These are phyloP conservation scores for Thielaviopsis punctulata DNA, from an alignment of 2,329 filamentous ascomycete species.

Conservation along the genomic window DNA sequence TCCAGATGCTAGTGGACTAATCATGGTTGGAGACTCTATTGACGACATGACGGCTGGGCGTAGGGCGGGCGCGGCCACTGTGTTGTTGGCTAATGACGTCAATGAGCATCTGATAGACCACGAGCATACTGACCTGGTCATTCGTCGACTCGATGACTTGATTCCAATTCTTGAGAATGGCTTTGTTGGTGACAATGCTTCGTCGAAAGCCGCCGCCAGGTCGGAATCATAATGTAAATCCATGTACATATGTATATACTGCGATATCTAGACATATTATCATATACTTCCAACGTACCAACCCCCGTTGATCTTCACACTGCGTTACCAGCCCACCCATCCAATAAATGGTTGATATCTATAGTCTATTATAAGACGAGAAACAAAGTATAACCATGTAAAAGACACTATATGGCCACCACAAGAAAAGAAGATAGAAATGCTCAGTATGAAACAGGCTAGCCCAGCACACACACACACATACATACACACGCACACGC, in stretches of 20 bases:
- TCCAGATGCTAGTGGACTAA: slow-evolving; percentile 30
- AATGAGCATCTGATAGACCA: slow-evolving; percentile 55
- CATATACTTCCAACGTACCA: no score
- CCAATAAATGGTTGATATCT: slow-evolving; percentile 7
- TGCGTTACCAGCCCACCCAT: no score
- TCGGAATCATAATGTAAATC: not conserved
- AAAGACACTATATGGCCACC: slow-evolving; percentile 1
- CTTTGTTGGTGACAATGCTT: slow-evolving; percentile 35
- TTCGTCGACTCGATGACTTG: slow-evolving; percentile 57
- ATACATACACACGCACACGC: not conserved
- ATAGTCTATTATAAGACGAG: slow-evolving; percentile 6
- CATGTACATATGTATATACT: not conserved
- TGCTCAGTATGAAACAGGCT: not conserved
- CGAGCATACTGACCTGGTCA: slow-evolving; percentile 59
- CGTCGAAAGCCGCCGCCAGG: slow-evolving; percentile 6
- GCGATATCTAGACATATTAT: not conserved
- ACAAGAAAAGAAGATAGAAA: slow-evolving; percentile 3
- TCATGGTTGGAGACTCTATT: slow-evolving; percentile 63
- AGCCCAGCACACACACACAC: not conserved
- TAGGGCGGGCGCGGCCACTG: slow-evolving; percentile 70
- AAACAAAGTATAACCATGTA: not conserved
- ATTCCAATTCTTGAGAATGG: slow-evolving; percentile 58
- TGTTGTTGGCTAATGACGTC: slow-evolving; percentile 71
- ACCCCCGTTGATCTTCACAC: no score
- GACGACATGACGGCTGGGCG: slow-evolving; percentile 87